Evolutionary conservation across 306 rosid genomes (phyloP).

Genomic region (Malus asiatica): DNA sequence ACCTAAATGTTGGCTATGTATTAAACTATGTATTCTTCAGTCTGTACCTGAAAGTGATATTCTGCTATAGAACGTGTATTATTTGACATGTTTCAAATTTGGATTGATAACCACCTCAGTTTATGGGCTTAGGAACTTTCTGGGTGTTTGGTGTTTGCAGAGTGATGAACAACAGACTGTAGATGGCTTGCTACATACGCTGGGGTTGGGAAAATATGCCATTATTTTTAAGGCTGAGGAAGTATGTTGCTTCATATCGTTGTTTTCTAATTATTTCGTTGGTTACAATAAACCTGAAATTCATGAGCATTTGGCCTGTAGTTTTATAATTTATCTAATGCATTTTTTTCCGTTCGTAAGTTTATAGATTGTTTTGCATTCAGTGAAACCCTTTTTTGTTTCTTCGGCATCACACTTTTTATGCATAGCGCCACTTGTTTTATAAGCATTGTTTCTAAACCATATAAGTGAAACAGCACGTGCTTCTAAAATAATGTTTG

Average conservation of each 20-base stretch:
- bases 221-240: slow-evolving; percentile 91
- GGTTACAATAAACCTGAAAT: not conserved
- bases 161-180: slow-evolving; percentile 66
- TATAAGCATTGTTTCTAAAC: not conserved
- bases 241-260: slow-evolving; percentile 44
- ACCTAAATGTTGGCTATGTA: not conserved
- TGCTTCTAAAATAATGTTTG: not conserved
- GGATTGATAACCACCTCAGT: not conserved
- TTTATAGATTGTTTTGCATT: not conserved
- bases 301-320: not conserved
- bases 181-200: slow-evolving; percentile 63
- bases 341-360: not conserved
- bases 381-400: not conserved
- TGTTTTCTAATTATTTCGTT: not conserved
- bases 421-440: not conserved
- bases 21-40: not conserved
- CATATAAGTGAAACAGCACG: not conserved
- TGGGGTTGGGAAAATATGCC: slow-evolving; percentile 82
- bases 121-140: not conserved
- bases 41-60: not conserved
- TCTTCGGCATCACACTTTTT: not conserved
- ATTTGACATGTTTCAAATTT: not conserved
- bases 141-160: slow-evolving; percentile 30
- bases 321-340: not conserved
- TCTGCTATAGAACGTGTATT: not conserved